Evolutionary conservation across 192 early-diverging fungal species (phyloP).

Genomic region (Entomortierella chlamydospora): DNA sequence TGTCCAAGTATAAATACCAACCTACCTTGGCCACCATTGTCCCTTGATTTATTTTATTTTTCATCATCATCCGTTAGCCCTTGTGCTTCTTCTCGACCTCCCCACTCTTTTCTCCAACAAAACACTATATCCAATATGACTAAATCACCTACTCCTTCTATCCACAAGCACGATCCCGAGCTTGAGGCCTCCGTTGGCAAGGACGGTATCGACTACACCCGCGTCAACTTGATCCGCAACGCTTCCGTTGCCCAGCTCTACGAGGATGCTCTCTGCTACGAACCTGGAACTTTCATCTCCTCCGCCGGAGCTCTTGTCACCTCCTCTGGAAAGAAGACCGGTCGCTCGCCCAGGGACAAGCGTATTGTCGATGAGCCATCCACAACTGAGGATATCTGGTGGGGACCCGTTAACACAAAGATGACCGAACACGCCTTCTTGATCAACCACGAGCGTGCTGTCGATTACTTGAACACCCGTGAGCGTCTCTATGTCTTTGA

Average conservation of each 20-base stretch:
- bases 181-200: constrained; percentile 59
- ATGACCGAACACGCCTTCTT: constrained; percentile 85
- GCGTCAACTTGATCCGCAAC: constrained; percentile 87
- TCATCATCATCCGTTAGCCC: neutral
- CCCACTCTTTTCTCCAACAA: constrained; percentile 2
- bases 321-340: constrained; percentile 91
- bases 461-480: constrained; percentile 97
- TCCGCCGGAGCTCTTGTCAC: constrained; percentile 92
- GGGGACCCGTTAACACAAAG: constrained; percentile 98
- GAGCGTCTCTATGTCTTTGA: constrained; percentile 95
- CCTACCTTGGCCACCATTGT: neutral
- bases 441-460: constrained; percentile 95
- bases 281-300: constrained; percentile 89
- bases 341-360: constrained; percentile 96
- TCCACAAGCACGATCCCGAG: constrained; percentile 50
- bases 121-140: constrained; percentile 13
- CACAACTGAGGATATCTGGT: constrained; percentile 94
- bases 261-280: constrained; percentile 90
- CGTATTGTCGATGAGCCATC: constrained; percentile 93
- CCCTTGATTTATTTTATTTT: constrained; percentile 4
- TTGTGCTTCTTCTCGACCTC: constrained; percentile 2
- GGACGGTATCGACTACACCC: constrained; percentile 84
- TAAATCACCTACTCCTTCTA: constrained; percentile 31
- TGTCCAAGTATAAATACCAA: constrained; percentile 12
- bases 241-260: constrained; percentile 89